A percentile compares a stretch with the other conserved stretches of the same genome.
phyloP scores from a whole-genome alignment of 2,329 filamentous ascomycete species.

The Teratosphaeria nubilosa region DNA sequence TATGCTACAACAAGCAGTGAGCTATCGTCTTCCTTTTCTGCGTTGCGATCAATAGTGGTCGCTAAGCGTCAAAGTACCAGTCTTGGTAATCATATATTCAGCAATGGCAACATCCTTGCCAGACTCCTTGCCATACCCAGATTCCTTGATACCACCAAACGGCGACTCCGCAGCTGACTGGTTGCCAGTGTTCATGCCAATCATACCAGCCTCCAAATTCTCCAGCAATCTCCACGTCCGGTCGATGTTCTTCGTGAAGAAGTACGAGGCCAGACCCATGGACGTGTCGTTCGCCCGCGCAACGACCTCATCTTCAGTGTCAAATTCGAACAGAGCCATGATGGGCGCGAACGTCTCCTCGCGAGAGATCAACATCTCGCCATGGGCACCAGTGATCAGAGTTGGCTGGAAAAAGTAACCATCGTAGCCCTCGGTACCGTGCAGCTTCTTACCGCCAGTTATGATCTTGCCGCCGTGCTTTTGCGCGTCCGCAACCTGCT shows the following conservation, averaged over 20 bases:
- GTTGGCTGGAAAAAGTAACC: slow-evolving; percentile 65
- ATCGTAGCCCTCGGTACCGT: slow-evolving; percentile 29
- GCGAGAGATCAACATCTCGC: slow-evolving; percentile 45
- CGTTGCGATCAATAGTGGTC: slow-evolving; percentile 37
- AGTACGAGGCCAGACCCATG: slow-evolving; percentile 57
- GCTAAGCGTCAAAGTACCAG: slow-evolving; percentile 52
- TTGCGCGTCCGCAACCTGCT: slow-evolving; percentile 51
- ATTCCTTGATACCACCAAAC: slow-evolving; percentile 59
- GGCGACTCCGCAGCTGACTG: slow-evolving; percentile 56
- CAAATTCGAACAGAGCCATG: slow-evolving; percentile 53
- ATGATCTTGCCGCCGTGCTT: slow-evolving; percentile 54
- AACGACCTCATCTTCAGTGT: slow-evolving; percentile 56
- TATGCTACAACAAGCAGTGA: neutral
- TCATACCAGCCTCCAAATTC: slow-evolving; percentile 60
- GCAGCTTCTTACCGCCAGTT: slow-evolving; percentile 45
- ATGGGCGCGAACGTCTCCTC: slow-evolving; percentile 61
- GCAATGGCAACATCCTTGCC: slow-evolving; percentile 49
- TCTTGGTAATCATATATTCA: slow-evolving; percentile 45
- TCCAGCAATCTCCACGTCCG: slow-evolving; percentile 56
- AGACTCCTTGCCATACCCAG: slow-evolving; percentile 57
- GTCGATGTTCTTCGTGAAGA: slow-evolving; percentile 59
- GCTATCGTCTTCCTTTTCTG: neutral
- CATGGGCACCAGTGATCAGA: slow-evolving; percentile 49
- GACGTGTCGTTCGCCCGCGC: slow-evolving; percentile 49
- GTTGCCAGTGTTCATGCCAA: slow-evolving; percentile 47